Base-by-base conservation (phyloP, 768 basidiomycete species). In the Mycena polygramma region DNA sequence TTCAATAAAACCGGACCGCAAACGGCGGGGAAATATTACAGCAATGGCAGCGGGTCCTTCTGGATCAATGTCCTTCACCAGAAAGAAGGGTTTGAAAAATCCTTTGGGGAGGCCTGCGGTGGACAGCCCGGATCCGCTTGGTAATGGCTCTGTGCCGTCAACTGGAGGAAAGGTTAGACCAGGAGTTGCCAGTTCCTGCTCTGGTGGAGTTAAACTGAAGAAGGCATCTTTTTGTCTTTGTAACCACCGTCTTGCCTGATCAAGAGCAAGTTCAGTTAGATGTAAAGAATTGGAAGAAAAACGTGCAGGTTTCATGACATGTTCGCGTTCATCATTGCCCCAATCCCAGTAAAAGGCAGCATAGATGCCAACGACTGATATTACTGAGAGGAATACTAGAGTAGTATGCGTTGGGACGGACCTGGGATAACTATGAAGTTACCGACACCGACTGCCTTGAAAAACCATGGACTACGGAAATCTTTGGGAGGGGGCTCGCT, bases 281-380 rank as follows among this genome's bases (percentile, higher is more conserved):
- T 11, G n/a, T 35, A 48, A 36, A 63, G 67, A 22, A 41, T 41
- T 41, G 11, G 43, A 14, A 39, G n/a, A 57, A 17, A 52, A 20
- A 79, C 85, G 74, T 69, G 86, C 86, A 22, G 85, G 83, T 71
- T 78, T 79, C 75, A 86, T 86, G 46, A 86, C 82, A 65, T 87
- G 84, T n/a, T 87, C 86, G 55, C 80, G 79, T n/a, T 84, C 83
- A 11, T 85, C 85, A 75, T 70, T 48, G 8, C 41, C 41, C 72
- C 72, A 73, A 55, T 73, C 72, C 59, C 63, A 70, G 35, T 41
- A 73, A 57, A 73, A 66, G 20, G 66, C 57, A 37, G 65, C 72
- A 39, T 73, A 73, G 15, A 70, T 49, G 46, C 67, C 66, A 24
- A 73, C 52, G 54, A 70, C 72, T 73, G 69, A 9, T 3, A 49